Percentiles rank a stretch among this genome's conserved stretches.
Conservation (phyloP, 768 basidiomycete genomes). For the Mycena metata region DNA sequence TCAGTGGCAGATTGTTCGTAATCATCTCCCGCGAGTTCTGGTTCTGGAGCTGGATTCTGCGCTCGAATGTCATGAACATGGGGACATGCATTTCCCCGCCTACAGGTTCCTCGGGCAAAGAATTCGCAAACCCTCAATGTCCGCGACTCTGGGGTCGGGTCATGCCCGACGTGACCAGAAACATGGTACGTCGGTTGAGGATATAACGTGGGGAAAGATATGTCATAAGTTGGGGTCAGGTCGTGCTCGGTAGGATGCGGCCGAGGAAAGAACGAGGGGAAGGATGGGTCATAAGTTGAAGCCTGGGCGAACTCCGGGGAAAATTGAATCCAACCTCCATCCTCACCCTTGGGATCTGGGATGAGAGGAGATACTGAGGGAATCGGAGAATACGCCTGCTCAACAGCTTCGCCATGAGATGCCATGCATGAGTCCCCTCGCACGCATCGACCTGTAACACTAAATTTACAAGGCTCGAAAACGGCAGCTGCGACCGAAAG, state of each 20-base stretch:
- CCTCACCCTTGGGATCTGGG: background rate
- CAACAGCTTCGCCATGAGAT: slow-evolving; percentile 13
- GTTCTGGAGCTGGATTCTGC: background rate
- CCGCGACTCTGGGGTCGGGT: background rate
- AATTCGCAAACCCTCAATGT: slow-evolving; percentile 22
- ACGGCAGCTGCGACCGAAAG: background rate
- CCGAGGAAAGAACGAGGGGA: background rate
- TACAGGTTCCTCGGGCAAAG: slow-evolving; percentile 21
- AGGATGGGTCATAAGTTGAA: background rate
- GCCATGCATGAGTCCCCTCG: slow-evolving; percentile 29
- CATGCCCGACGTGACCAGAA: no score
- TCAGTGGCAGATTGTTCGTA: no score
- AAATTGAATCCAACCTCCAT: slow-evolving; percentile 29
- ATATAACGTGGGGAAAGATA: background rate
- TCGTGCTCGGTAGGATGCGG: slow-evolving; percentile 7
- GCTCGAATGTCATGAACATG: slow-evolving; percentile 23
- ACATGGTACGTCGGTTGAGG: background rate
- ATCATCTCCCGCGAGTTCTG: background rate
- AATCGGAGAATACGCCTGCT: slow-evolving; percentile 24
- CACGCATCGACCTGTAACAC: slow-evolving; percentile 19
- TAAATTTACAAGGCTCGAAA: slow-evolving; percentile 32
- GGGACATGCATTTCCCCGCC: slow-evolving; percentile 6
- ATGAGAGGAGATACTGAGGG: slow-evolving; percentile 24
- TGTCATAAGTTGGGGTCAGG: background rate
- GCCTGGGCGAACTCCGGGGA: slow-evolving; percentile 17